Evolutionary conservation across 768 basidiomycete genomes (phyloP), one percentile per base, ranked within the genome.

Genomic region (Boletus huronensis): DNA sequence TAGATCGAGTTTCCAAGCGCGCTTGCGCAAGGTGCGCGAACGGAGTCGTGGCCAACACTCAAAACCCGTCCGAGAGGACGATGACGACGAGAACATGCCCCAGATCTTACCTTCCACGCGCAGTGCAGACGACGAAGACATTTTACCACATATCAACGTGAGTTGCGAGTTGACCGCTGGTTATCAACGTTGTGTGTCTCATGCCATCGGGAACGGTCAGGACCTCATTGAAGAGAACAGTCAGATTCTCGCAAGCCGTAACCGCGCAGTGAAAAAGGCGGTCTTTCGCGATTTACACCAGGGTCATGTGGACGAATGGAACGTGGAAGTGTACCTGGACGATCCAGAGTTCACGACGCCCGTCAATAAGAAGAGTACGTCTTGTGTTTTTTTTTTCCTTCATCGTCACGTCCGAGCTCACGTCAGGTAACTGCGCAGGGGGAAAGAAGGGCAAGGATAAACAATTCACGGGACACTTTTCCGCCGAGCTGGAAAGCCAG

Each of bases 211-310:
- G 1, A 54, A 89, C 83, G 75, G 72, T 0, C 57, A 93, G 90
- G 76, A 76, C 13, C 63, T 86, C 7, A 63, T 92, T 6, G 87
- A 87, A 36, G 79, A 82, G 21, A 80, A 87, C 50, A 74, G 76
- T 21, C 75, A 77, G 10, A 72, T 86, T 28, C 57, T 84, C 3
- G 61, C 60, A 21, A 70, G 76, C 9, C 71, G 65, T 32, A 70
- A 81, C 52, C 72, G 79, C 28, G 83, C 82, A 60, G 68, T 70
- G 53, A 73, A 75, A 52, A 84, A 84, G n/a, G 68, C 75, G 31
- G 47, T 85, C 0, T 88, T 90, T 77, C 72, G 72, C 21, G 78
- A 87, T 0, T 75, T 90, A 34, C 74, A 74, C 13, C 73, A 85
- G 60, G 90, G 86, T 14, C 67, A 75, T 39, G 77, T 81, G 36